Percentiles rank a stretch among this genome's conserved stretches.
Evolutionary conservation across 805 yeast genomes (phyloP).

Genomic region (Saccharomycopsis javanensis): DNA sequence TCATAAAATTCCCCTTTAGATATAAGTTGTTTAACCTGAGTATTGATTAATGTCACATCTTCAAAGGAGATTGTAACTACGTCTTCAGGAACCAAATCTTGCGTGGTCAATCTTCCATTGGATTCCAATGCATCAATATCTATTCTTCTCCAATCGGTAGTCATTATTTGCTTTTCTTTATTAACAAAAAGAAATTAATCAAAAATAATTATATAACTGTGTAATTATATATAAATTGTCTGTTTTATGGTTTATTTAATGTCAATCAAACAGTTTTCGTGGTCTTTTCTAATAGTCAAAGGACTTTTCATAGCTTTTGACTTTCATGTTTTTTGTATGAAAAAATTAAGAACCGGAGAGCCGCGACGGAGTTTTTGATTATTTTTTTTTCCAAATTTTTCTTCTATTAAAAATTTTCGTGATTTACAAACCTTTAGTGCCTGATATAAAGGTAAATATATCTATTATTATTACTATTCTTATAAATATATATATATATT

Average conservation of each 20-base stretch:
- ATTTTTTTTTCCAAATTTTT: neutral
- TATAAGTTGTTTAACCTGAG: slow-evolving; percentile 50
- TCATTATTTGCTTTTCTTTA: slow-evolving; percentile 2
- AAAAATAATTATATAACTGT: no score
- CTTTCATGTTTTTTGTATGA: no score
- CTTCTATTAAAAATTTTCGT: neutral
- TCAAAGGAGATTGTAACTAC: slow-evolving; percentile 39
- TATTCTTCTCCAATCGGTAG: slow-evolving; percentile 77
- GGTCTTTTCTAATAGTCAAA: neutral
- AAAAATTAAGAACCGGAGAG: neutral
- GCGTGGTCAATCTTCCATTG: slow-evolving; percentile 55
- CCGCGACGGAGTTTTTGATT: neutral
- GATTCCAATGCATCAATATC: slow-evolving; percentile 89
- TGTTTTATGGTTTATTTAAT: no score
- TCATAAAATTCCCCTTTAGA: slow-evolving; percentile 63
- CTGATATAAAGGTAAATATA: neutral
- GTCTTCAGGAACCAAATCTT: slow-evolving; percentile 53
- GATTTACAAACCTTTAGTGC: neutral
- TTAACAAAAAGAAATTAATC: no score
- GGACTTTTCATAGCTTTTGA: neutral
- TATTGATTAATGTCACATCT: slow-evolving; percentile 46
- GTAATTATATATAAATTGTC: no score
- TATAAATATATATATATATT: no score
- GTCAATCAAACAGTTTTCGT: neutral
- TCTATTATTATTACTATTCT: neutral